Evolutionary conservation across 306 rosid species (phyloP).

Genomic region (Dalbergia cultrata): DNA sequence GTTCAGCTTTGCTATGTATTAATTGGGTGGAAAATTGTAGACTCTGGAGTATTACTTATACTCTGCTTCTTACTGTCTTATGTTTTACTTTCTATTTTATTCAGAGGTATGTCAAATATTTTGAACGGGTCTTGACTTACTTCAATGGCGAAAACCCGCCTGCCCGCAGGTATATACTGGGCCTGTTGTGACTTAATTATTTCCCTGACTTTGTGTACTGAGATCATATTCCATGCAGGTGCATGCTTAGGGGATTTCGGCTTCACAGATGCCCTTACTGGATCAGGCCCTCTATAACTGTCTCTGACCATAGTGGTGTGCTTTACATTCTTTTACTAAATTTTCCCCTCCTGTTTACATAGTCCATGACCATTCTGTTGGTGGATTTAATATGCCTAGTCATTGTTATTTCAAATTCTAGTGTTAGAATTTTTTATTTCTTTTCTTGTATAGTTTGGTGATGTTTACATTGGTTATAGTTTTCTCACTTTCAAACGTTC

Average conservation of each 20-base stretch:
- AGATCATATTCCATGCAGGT: conserved; percentile 63
- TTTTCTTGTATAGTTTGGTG: conserved; percentile 24
- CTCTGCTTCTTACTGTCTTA: conserved; percentile 26
- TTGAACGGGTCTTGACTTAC: conserved; percentile 86
- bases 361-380: conserved; percentile 15
- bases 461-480: background rate
- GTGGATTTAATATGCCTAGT: conserved; percentile 1
- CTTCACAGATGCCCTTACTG: conserved; percentile 98
- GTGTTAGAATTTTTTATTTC: background rate
- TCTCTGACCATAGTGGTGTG: conserved; percentile 90
- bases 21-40: conserved; percentile 27
- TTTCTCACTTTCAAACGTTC: background rate
- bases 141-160: conserved; percentile 93
- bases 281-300: conserved; percentile 94
- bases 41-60: conserved; percentile 33
- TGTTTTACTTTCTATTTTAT: conserved; percentile 34
- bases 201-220: conserved; percentile 34
- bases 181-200: conserved; percentile 26
- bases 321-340: conserved; percentile 47
- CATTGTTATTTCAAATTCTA: background rate
- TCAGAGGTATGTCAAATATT: conserved; percentile 94
- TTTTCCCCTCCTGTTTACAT: conserved; percentile 15
- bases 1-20: conserved; percentile 51
- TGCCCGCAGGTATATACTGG: conserved; percentile 76
- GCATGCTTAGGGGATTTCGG: conserved; percentile 98